Evolutionary conservation across 768 basidiomycete species (phyloP).

Genomic region (Pleurotus cornucopiae): DNA sequence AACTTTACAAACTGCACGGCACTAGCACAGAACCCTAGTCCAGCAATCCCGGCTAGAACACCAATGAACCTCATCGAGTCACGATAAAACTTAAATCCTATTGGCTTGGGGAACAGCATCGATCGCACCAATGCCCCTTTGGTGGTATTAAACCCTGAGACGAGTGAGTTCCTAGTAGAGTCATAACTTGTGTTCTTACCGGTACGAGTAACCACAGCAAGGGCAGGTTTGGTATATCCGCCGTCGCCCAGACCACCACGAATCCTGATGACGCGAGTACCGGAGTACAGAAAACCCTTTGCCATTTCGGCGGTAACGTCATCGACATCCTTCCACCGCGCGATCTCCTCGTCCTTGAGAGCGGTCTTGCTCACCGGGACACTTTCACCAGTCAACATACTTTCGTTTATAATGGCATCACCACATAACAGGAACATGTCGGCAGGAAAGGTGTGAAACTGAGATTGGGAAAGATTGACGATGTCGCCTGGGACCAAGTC

Average conservation of each 20-base stretch:
- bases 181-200: constrained; percentile 37
- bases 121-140: constrained; percentile 94
- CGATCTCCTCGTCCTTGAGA: constrained; percentile 73
- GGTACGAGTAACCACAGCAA: constrained; percentile 83
- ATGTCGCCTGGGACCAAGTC: constrained; percentile 90
- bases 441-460: constrained; percentile 74
- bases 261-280: constrained; percentile 87
- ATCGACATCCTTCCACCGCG: constrained; percentile 63
- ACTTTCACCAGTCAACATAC: constrained; percentile 98
- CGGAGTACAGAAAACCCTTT: constrained; percentile 85
- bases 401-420: constrained; percentile 97
- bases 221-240: constrained; percentile 52
- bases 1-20: constrained; percentile 90
- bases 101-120: constrained; percentile 98
- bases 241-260: constrained; percentile 59
- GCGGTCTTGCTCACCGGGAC: constrained; percentile 93
- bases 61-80: constrained; percentile 89
- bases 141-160: constrained; percentile 89
- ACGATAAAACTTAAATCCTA: constrained; percentile 98
- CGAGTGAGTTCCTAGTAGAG: background rate
- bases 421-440: constrained; percentile 92
- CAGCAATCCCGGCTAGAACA: constrained; percentile 89
- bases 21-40: constrained; percentile 86
- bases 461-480: constrained; percentile 78
- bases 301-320: constrained; percentile 67